These are phyloP conservation scores for Singerocomus rubriflavus DNA, from an alignment of 1,284 basidiomycete species.

Conservation along the genomic window DNA sequence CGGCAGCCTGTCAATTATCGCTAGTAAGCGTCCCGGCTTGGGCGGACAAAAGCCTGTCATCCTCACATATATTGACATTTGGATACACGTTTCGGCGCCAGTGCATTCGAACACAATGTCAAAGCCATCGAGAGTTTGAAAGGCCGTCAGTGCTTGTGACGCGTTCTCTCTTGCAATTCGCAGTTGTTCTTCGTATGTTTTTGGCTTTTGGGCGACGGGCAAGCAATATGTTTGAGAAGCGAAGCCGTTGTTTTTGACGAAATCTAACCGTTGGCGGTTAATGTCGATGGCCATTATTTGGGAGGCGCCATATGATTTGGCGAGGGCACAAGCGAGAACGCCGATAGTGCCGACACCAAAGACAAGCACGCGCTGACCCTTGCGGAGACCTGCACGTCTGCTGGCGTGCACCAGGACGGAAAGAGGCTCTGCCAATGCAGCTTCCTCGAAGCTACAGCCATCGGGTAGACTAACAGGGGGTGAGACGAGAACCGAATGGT, in stretches of 20 bases:
- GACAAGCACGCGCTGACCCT: conserved; percentile 74
- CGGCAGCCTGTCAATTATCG: conserved; percentile 56
- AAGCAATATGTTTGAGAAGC: conserved; percentile 72
- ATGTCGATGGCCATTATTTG: conserved; percentile 82
- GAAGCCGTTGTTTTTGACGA: conserved; percentile 73
- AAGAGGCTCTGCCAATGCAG: conserved; percentile 88
- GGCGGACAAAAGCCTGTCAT: conserved; percentile 10
- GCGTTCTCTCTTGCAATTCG: conserved; percentile 63
- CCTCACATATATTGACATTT: conserved; percentile 81
- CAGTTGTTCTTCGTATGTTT: conserved; percentile 62
- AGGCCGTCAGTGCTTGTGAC: conserved; percentile 51
- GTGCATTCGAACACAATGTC: conserved; percentile 95
- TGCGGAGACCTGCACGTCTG: conserved; percentile 59
- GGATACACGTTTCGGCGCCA: conserved; percentile 87
- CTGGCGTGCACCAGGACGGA: conserved; percentile 86
- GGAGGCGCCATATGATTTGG: conserved; percentile 67
- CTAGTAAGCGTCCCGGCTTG: conserved; percentile 14
- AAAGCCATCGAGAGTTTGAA: conserved; percentile 73
- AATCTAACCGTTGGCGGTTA: conserved; percentile 75
- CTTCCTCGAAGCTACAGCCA: conserved; percentile 70
- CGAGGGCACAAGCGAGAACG: conserved; percentile 79
- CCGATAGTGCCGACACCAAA: conserved; percentile 93
- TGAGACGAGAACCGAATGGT: conserved; percentile 10
- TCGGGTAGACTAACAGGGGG: conserved; percentile 65
- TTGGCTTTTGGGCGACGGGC: conserved; percentile 46